A percentile compares a stretch with the other conserved stretches of the same genome.
Conservation (phyloP, 73 alveolate species). For the Halteria grandinella region DNA sequence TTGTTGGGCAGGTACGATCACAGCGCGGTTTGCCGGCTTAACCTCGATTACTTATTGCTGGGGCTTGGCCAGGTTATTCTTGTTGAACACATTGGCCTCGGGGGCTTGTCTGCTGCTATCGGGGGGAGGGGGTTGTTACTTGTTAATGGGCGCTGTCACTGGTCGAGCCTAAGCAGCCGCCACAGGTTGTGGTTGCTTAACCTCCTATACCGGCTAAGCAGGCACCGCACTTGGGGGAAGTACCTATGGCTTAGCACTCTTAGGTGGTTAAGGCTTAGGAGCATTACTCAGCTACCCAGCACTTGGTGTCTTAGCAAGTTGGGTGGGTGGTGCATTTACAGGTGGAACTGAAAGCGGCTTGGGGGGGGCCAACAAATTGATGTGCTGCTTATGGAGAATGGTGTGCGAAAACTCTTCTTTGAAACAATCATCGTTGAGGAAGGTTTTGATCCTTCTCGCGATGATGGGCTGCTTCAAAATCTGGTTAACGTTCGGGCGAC, state of each 20-base stretch:
- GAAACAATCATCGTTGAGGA: slow-evolving; percentile 69
- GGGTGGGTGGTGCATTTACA: background rate
- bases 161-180: too few relatives aligned
- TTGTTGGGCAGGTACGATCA: background rate
- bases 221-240: too few relatives aligned
- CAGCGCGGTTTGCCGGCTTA: background rate
- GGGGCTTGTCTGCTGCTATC: too few relatives aligned
- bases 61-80: background rate
- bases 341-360: background rate
- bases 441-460: slow-evolving; percentile 65
- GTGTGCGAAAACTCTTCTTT: slow-evolving; percentile 70
- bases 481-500: slow-evolving; percentile 76
- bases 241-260: too few relatives aligned
- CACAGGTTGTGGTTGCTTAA: too few relatives aligned
- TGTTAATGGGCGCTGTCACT: too few relatives aligned
- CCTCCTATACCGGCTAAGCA: too few relatives aligned
- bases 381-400: background rate
- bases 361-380: too few relatives aligned
- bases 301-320: background rate
- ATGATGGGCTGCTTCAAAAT: slow-evolving; percentile 61
- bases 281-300: background rate
- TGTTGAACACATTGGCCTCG: background rate
- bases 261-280: background rate
- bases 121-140: too few relatives aligned
- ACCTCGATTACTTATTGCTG: background rate